Base-by-base conservation (phyloP, 2,329 filamentous ascomycete species). In the Fonsecaea nubica region DNA sequence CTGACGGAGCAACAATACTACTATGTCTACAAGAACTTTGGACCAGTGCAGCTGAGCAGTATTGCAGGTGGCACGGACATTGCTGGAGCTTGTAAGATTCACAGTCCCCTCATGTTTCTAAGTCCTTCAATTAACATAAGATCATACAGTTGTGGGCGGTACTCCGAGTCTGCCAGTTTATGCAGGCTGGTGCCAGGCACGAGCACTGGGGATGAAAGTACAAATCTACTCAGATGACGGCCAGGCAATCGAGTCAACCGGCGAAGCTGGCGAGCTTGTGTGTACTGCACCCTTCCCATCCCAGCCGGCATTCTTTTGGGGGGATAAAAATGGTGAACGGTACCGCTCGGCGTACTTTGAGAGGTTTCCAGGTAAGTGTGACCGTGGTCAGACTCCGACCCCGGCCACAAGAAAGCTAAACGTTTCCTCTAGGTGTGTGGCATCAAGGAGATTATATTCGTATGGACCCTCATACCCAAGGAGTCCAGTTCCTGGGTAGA, bases 151-250 rank as follows among this genome's bases (percentile, higher is more conserved):
- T 21, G 74, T 73, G 7, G 67, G 73, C 7, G 86, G 88, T 60
- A 93, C 92, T 71, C 87, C 89, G 0, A 80, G 93, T 1, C 84
- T 83, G 1, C 91, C 91, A 0, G 81, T 93, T 0, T 85, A 87
- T 65, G 77, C 82, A 0, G 86, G 86, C 2, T 85, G 85, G 4
- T 85, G 82, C 32, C 84, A 86, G 69, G 83, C 83, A 0, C 79
- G 82, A 0, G 78, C 77, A 48, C 77, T 88, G 0, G 86, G 85
- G 0, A 84, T 58, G 60, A 52, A 30, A n/a, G 33, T 66, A 13
- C 36, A 63, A 33, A 53, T 66, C 18, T 18, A 50, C 32, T 40
- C 57, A 4, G 15, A 10, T 13, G 21, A 18, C 12, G 38, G 38
- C 0, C 60, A 63, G 25, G 40, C 12, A 21, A 50, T 15, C 1